Evolutionary conservation across 1,284 basidiomycete genomes (phyloP), one percentile per base, ranked within the genome.

Genomic region (Trichosporon coremiiforme): DNA sequence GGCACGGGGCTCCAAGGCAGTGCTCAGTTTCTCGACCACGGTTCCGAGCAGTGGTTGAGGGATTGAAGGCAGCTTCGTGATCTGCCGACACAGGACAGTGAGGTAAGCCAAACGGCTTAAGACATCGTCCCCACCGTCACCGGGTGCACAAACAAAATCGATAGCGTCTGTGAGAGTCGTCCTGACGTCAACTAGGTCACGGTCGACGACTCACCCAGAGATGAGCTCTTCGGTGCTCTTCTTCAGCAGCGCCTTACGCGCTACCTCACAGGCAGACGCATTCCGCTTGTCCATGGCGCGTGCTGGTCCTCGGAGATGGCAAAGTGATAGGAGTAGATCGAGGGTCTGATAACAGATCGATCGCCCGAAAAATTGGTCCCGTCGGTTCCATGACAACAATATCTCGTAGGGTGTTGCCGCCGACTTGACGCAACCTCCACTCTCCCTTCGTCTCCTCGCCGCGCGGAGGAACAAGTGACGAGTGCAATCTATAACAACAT

Each of bases 181-280:
- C 12, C 71, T 72, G 71, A 71, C 41, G 53, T 66, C 53, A 47
- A 20, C 22, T 29, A 31, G 2, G 13, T 9, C 20, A 17, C 10
- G 5, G 29, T 15, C 13, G n/a, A 22, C 25, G 1, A 67, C 75
- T 12, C 53, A 78, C 77, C 74, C 73, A 38, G 69, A 57, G 12
- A 65, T 20, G 8, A 79, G 71, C 41, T 76, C 70, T 10, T 71
- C 41, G 1, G 47, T 12, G 17, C 68, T 69, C 13, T 69, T 73
- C 53, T 73, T 74, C 20, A 73, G 67, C 31, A 79, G 68, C 13
- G 60, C 67, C 65, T 79, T 79, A 29, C 76, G 75, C 62, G 67
- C 70, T 5, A 64, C 70, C 66, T 73, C 72, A n/a, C 69, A 53
- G 22, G 55, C 57, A 25, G 67, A 70, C 22, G 60, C 65, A 17